A percentile compares a stretch with the other conserved stretches of the same genome.
Conservation (phyloP, 2,329 filamentous ascomycete genomes). For the Ophiostoma sp. region DNA sequence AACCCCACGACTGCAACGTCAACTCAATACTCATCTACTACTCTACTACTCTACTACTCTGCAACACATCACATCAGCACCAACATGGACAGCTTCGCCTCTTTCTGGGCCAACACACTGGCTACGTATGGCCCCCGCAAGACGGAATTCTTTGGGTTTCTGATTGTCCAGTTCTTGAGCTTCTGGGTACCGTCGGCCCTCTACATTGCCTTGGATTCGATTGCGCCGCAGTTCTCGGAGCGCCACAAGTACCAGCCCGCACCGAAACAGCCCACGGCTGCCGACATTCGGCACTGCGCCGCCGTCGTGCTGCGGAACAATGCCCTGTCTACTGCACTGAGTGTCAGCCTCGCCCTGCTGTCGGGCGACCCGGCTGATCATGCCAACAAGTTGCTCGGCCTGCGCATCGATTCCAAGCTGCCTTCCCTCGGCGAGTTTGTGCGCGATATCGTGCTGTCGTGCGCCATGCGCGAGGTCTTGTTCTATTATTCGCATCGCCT, state of each 20-base stretch:
- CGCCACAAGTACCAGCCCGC: conserved; percentile 57
- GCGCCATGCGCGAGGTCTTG: conserved; percentile 49
- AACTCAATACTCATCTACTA: background rate
- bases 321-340: conserved; percentile 41
- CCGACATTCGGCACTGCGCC: conserved; percentile 48
- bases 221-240: conserved; percentile 50
- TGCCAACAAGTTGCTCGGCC: conserved; percentile 35
- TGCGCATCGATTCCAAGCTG: conserved; percentile 42
- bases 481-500: conserved; percentile 60
- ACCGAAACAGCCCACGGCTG: conserved; percentile 48
- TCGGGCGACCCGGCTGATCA: background rate
- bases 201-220: conserved; percentile 46
- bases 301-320: conserved; percentile 51
- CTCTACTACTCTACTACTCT: background rate
- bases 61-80: background rate
- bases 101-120: conserved; percentile 31
- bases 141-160: conserved; percentile 46
- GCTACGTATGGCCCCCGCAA: conserved; percentile 30
- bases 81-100: background rate
- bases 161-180: conserved; percentile 45
- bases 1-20: background rate
- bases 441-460: conserved; percentile 44
- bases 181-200: conserved; percentile 48
- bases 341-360: conserved; percentile 29
- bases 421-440: conserved; percentile 42